Conservation (phyloP, 1,284 basidiomycete genomes). For the Bondarzewia mesenterica region DNA sequence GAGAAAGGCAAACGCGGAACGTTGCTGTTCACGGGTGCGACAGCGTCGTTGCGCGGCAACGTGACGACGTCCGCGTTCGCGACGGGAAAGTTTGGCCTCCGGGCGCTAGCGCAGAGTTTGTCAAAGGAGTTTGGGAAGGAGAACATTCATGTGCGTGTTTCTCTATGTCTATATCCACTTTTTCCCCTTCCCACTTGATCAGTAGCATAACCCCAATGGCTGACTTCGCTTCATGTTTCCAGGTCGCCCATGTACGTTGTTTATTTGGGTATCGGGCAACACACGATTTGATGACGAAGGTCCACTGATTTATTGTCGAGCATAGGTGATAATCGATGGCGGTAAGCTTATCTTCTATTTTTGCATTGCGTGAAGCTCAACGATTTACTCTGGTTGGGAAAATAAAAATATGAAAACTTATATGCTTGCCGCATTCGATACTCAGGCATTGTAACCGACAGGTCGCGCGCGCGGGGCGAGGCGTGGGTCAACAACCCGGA, state of each 20-base stretch:
- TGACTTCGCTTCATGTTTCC: too few species aligned
- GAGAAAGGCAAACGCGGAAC: conserved; percentile 46
- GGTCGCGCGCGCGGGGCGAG: conserved; percentile 22
- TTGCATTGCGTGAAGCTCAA: background rate
- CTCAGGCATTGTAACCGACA: conserved; percentile 42
- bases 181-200: too few species aligned
- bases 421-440: background rate
- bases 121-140: conserved; percentile 74
- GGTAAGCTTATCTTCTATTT: conserved; percentile 10
- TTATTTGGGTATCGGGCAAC: too few species aligned
- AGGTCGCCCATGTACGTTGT: conserved; percentile 56
- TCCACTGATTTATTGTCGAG: background rate
- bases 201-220: too few species aligned
- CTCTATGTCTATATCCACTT: background rate
- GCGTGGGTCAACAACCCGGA: conserved; percentile 41
- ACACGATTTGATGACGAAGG: background rate
- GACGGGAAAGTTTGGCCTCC: conserved; percentile 60
- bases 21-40: conserved; percentile 74
- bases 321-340: conserved; percentile 33
- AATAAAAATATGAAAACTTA: too few species aligned
- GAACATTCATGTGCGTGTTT: conserved; percentile 59
- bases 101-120: conserved; percentile 67
- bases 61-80: conserved; percentile 57
- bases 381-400: background rate
- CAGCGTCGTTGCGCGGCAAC: conserved; percentile 60